Conservation (phyloP, 345 rosid species). For the Brassica carinata region DNA sequence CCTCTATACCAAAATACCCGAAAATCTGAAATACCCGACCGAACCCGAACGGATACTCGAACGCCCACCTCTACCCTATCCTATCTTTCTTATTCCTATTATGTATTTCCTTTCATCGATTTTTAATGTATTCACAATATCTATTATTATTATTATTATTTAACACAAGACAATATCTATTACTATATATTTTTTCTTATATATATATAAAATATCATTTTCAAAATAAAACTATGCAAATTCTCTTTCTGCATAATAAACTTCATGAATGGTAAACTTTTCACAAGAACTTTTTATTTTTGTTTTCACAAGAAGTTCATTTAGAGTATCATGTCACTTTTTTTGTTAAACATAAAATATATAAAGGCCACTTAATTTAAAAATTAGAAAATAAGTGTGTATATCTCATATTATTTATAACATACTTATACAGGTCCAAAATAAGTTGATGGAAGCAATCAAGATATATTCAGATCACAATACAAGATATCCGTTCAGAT, state of each 20-base stretch:
- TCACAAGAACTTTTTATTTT: too few species aligned
- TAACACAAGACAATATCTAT: not conserved
- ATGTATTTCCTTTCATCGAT: conserved; percentile 11
- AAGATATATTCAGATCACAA: not conserved
- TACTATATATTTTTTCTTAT: too few species aligned
- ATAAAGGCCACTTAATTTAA: not conserved
- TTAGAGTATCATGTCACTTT: not conserved
- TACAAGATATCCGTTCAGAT: not conserved
- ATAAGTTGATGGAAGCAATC: not conserved
- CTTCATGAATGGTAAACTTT: not conserved
- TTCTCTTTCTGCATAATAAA: not conserved
- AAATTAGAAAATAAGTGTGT: not conserved
- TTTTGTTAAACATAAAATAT: not conserved
- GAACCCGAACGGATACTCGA: too few species aligned
- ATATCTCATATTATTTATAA: not conserved
- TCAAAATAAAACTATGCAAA: not conserved
- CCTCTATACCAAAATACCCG: too few species aligned
- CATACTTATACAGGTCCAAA: not conserved
- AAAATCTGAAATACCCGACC: too few species aligned
- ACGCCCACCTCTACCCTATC: conserved; percentile 4
- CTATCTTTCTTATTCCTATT: conserved; percentile 21
- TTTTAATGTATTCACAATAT: not conserved
- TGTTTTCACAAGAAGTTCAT: not conserved
- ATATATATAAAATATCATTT: too few species aligned
- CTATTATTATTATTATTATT: too few species aligned